phyloP scores from a whole-genome alignment of 2,329 filamentous ascomycete genomes.

The Penicillium sp. region DNA sequence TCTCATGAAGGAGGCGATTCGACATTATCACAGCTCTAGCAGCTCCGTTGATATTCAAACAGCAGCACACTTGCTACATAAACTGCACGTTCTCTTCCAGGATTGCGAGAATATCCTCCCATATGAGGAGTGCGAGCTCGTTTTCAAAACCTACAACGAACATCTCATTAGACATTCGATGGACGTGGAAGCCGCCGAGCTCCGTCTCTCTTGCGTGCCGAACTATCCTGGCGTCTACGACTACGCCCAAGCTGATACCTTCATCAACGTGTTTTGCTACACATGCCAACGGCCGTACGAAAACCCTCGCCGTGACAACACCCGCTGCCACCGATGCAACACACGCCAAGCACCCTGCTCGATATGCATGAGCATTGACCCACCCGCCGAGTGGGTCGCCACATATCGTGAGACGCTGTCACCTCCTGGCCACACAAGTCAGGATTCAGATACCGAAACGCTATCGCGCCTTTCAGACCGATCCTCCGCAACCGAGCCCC shows the following conservation, averaged over 20 bases:
- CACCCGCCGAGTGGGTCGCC: slow-evolving; percentile 43
- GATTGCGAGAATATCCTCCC: slow-evolving; percentile 43
- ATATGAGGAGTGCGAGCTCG: slow-evolving; percentile 54
- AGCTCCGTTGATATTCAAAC: slow-evolving; percentile 43
- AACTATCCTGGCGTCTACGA: slow-evolving; percentile 60
- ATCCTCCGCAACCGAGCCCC: slow-evolving; percentile 39
- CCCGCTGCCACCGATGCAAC: slow-evolving; percentile 54
- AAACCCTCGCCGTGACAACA: slow-evolving; percentile 51
- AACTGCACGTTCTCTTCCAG: slow-evolving; percentile 41
- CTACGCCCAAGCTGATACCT: slow-evolving; percentile 57
- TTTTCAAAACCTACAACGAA: slow-evolving; percentile 60
- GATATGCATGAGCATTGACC: slow-evolving; percentile 46
- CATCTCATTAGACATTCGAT: slow-evolving; percentile 52
- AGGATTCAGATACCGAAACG: slow-evolving; percentile 22
- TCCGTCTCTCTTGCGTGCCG: slow-evolving; percentile 59
- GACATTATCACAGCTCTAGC: slow-evolving; percentile 42
- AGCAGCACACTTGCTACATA: slow-evolving; percentile 46
- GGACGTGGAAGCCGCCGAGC: slow-evolving; percentile 53
- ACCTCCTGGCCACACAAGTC: slow-evolving; percentile 11
- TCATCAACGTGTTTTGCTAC: slow-evolving; percentile 57
- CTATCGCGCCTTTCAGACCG: slow-evolving; percentile 49
- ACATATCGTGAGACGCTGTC: slow-evolving; percentile 23
- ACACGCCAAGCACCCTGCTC: slow-evolving; percentile 44
- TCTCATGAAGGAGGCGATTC: slow-evolving; percentile 43
- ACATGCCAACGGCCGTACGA: slow-evolving; percentile 60